Evolutionary conservation across 805 yeast genomes (phyloP).

Genomic region (Hanseniaspora lindneri): DNA sequence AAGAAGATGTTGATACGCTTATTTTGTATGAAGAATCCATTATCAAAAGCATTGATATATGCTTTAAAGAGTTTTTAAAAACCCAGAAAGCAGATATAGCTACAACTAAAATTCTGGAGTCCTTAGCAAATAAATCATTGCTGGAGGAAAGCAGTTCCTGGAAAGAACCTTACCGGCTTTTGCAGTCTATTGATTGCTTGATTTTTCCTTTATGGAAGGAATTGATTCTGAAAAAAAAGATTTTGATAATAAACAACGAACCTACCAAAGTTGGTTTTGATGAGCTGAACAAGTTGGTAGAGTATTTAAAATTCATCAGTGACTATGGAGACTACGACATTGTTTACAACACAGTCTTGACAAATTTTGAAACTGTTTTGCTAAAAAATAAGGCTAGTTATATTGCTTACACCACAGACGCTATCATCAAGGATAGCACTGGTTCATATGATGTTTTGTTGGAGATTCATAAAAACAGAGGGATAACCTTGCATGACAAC

Average conservation of each 20-base stretch:
- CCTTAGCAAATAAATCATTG: background rate
- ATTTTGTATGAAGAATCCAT: conserved; percentile 20
- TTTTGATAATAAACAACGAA: conserved; percentile 22
- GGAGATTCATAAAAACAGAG: background rate
- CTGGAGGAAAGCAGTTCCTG: background rate
- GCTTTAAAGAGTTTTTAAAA: conserved; percentile 14
- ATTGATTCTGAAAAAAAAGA: conserved; percentile 23
- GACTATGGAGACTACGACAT: background rate
- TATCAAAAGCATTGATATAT: conserved; percentile 15
- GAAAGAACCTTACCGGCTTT: conserved; percentile 3
- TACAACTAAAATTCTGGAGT: background rate
- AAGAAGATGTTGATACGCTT: conserved; percentile 18
- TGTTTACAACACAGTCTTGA: background rate
- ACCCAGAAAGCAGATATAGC: conserved; percentile 8
- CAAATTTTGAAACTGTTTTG: conserved; percentile 12
- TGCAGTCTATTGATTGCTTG: conserved; percentile 26
- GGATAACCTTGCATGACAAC: background rate
- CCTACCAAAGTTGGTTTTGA: conserved; percentile 25
- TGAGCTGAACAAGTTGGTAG: conserved; percentile 24
- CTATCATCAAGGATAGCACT: conserved; percentile 9
- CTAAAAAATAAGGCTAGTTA: background rate
- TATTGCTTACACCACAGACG: conserved; percentile 15
- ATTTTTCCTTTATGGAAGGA: conserved; percentile 29
- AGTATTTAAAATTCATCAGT: conserved; percentile 23
- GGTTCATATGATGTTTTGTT: conserved; percentile 4